Conservation (phyloP, 352 stramenopile genomes). For the Peronospora belbahrii region DNA sequence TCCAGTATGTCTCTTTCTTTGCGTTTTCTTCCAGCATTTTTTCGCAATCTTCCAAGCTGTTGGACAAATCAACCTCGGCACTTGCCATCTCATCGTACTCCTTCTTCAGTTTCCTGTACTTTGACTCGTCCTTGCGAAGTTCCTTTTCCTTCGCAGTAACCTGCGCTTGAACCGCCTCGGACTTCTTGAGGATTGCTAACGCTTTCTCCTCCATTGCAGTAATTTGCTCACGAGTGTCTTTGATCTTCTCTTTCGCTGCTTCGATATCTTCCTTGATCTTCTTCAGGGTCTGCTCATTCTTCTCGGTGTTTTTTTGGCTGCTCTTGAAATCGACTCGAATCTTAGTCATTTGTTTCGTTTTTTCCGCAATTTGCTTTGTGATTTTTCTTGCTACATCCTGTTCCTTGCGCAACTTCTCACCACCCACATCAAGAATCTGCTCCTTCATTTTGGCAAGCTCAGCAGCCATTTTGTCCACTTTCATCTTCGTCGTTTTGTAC, state of each 20-base stretch:
- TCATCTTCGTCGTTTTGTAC: constrained; percentile 57
- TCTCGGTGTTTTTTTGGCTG: constrained; percentile 72
- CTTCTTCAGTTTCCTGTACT: constrained; percentile 86
- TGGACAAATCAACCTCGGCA: constrained; percentile 90
- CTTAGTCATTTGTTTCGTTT: constrained; percentile 85
- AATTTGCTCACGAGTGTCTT: constrained; percentile 84
- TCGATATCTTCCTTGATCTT: constrained; percentile 75
- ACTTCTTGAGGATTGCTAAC: constrained; percentile 85
- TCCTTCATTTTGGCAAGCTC: constrained; percentile 90
- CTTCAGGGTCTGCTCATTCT: constrained; percentile 51
- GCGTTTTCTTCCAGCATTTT: constrained; percentile 90
- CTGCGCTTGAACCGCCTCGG: constrained; percentile 86
- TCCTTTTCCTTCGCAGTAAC: constrained; percentile 83
- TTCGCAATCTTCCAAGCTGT: constrained; percentile 89
- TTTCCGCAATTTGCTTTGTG: constrained; percentile 79
- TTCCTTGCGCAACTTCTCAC: constrained; percentile 91
- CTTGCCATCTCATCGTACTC: constrained; percentile 86
- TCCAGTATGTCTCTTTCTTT: constrained; percentile 86
- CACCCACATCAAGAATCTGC: constrained; percentile 92
- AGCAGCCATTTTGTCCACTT: constrained; percentile 59
- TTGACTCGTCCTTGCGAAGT: constrained; percentile 61
- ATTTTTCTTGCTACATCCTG: constrained; percentile 83
- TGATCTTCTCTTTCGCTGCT: constrained; percentile 60
- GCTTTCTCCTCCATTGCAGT: constrained; percentile 90
- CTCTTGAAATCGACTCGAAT: constrained; percentile 80